These are phyloP conservation scores for Gossypium sturtianum DNA, from an alignment of 345 rosid genomes.

Conservation along the genomic window DNA sequence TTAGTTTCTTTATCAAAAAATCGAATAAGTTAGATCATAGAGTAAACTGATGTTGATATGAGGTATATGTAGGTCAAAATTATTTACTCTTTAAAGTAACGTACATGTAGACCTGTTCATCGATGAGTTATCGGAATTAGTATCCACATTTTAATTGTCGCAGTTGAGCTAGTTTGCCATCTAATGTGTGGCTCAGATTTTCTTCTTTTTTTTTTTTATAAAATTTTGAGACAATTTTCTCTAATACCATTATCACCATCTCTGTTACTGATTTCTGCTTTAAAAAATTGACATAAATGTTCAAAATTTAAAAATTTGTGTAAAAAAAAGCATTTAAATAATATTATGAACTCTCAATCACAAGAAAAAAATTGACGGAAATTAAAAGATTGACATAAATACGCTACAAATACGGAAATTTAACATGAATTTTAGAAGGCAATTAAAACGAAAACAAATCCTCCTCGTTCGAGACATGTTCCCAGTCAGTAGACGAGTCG, in stretches of 20 bases:
- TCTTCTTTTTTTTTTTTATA: not conserved
- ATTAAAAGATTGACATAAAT: too few relatives aligned
- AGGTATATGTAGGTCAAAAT: too few relatives aligned
- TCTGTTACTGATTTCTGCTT: not conserved
- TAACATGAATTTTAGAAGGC: too few relatives aligned
- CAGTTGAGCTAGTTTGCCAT: slow-evolving; percentile 3
- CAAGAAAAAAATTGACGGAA: too few relatives aligned
- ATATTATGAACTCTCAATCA: too few relatives aligned
- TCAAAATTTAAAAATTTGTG: too few relatives aligned
- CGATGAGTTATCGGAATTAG: slow-evolving; percentile 4
- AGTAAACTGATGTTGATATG: rapidly evolving
- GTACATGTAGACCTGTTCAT: not conserved
- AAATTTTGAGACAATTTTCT: not conserved
- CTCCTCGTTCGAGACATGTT: slow-evolving; percentile 59
- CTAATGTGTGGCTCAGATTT: not conserved
- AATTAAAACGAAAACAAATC: slow-evolving; percentile 6
- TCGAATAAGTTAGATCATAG: too few relatives aligned
- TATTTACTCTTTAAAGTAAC: too few relatives aligned
- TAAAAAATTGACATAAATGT: too few relatives aligned
- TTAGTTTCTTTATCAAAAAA: too few relatives aligned
- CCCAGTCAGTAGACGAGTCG: slow-evolving; percentile 61
- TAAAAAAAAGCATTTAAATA: too few relatives aligned
- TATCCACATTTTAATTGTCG: not conserved
- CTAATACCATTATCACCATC: not conserved
- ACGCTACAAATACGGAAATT: too few relatives aligned